phyloP scores from a whole-genome alignment of 768 basidiomycete genomes.

The Calocybe indica region DNA sequence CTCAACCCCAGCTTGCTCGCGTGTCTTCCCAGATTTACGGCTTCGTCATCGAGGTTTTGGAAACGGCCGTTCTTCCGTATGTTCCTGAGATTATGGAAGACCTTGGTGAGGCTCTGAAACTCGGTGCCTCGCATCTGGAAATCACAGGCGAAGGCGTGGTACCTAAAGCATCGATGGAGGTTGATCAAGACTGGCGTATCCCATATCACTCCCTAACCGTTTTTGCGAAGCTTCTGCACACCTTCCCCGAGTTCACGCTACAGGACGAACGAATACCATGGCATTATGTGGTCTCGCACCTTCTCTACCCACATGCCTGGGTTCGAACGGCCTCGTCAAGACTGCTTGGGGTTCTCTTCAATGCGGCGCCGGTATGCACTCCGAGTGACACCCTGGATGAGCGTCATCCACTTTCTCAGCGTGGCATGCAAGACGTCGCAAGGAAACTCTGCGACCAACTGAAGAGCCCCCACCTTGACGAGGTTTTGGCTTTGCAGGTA shows the following conservation, averaged over 20 bases:
- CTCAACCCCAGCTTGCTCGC: conserved; percentile 55
- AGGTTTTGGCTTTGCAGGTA: conserved; percentile 67
- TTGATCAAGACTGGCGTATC: conserved; percentile 71
- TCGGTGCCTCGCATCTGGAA: conserved; percentile 35
- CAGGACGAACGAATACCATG: conserved; percentile 51
- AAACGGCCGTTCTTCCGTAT: conserved; percentile 38
- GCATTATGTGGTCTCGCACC: conserved; percentile 54
- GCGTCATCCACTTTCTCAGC: conserved; percentile 43
- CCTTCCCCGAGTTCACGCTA: conserved; percentile 44
- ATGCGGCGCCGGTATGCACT: conserved; percentile 37
- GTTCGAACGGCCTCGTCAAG: conserved; percentile 79
- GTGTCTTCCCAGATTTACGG: conserved; percentile 83
- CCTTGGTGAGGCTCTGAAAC: conserved; percentile 39
- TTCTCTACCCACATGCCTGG: conserved; percentile 93
- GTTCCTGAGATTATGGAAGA: conserved; percentile 50
- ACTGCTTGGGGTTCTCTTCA: conserved; percentile 67
- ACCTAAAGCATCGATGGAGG: conserved; percentile 36
- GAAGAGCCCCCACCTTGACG: conserved; percentile 75
- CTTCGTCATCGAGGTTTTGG: conserved; percentile 66
- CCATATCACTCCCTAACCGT: conserved; percentile 76
- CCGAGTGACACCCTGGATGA: conserved; percentile 25
- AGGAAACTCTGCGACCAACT: conserved; percentile 72
- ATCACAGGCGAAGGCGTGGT: conserved; percentile 36
- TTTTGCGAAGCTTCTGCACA: conserved; percentile 54
- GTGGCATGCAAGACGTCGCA: conserved; percentile 63